phyloP scores from a whole-genome alignment of 306 rosid genomes.

The Pyrus bretschneideri region DNA sequence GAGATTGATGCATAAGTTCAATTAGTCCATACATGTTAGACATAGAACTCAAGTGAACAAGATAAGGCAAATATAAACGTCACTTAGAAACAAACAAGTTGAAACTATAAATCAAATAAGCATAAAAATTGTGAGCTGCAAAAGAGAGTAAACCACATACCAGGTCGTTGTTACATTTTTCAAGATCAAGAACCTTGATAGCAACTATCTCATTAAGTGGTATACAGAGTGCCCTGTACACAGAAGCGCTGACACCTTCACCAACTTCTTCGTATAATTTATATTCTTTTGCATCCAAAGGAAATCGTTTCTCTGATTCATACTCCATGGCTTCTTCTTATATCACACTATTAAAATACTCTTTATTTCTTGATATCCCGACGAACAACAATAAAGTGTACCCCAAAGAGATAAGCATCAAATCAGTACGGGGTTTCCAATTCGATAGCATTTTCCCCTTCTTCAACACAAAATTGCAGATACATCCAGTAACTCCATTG shows the following conservation, averaged over 20 bases:
- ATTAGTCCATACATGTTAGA: background rate
- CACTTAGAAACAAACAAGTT: background rate
- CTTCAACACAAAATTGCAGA: constrained; percentile 25
- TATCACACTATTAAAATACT: constrained; percentile 29
- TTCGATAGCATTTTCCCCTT: constrained; percentile 37
- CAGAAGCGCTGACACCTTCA: constrained; percentile 95
- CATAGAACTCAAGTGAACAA: background rate
- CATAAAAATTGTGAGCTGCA: background rate
- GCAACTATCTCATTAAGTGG: constrained; percentile 88
- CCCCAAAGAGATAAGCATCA: constrained; percentile 23
- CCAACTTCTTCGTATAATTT: constrained; percentile 97
- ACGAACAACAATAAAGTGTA: constrained; percentile 15
- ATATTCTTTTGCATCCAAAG: constrained; percentile 72
- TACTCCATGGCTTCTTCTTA: constrained; percentile 61
- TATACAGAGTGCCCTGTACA: constrained; percentile 80
- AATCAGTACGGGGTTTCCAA: constrained; percentile 29
- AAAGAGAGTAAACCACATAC: constrained; percentile 35
- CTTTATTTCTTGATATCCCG: constrained; percentile 23
- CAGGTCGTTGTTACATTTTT: constrained; percentile 88
- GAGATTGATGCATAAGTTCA: background rate
- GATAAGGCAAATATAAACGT: background rate
- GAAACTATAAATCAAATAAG: background rate
- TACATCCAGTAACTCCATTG: constrained; percentile 28
- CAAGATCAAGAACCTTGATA: constrained; percentile 95
- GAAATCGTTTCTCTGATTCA: constrained; percentile 53